Evolutionary conservation across 495 filamentous ascomycete genomes (phyloP), one percentile per base, ranked within the genome.

Genomic region (Aspergillus heteromorphus): DNA sequence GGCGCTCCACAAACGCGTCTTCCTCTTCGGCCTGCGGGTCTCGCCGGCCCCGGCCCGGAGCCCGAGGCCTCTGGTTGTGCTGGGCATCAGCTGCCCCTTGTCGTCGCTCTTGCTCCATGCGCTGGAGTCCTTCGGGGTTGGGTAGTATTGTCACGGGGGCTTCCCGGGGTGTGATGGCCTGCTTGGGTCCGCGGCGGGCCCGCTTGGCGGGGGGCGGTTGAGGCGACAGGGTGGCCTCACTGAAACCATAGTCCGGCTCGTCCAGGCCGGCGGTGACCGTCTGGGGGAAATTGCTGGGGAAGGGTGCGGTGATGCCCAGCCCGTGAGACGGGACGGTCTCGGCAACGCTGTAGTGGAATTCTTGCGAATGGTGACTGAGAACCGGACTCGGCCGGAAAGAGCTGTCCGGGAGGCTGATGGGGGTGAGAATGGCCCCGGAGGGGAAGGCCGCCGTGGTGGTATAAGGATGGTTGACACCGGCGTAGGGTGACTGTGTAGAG

Each of bases 1-100:
- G 82, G 17, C 82, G 72, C 60, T 83, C 78, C 8, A 88, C 76
- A 49, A 87, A 83, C 14, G 83, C 70, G 54, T 82, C 79, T 61
- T 89, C 87, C 54, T 87, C 84, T 54, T 88, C 85, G 29, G 69
- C 77, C 58, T 72, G 75, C 9, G 70, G 77, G 54, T 75, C 77
- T 52, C 68, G 68, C 54, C 68, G 74, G 38, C 65, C 70, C 38
- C 68, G 68, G 21, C 74, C 65, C 14, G 73, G 62, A n/a, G 72
- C 64, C 21, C 77, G 74, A 16, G 67, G 62, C 43, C 66, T 63
- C 17, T 69, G 71, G 17, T 62, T 66, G 18, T 67, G 49, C 14
- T 66, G 55, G 6, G 61, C 19, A 13, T 69, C 59, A 34, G 53
- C 36, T 25, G 65, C 55, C 47, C 64, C 49, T 23, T 70, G 53